A percentile compares a stretch with the other conserved stretches of the same genome.
These are phyloP conservation scores for Lichtheimia ramosa DNA, from an alignment of 371 early-diverging fungal species.

Conservation along the genomic window DNA sequence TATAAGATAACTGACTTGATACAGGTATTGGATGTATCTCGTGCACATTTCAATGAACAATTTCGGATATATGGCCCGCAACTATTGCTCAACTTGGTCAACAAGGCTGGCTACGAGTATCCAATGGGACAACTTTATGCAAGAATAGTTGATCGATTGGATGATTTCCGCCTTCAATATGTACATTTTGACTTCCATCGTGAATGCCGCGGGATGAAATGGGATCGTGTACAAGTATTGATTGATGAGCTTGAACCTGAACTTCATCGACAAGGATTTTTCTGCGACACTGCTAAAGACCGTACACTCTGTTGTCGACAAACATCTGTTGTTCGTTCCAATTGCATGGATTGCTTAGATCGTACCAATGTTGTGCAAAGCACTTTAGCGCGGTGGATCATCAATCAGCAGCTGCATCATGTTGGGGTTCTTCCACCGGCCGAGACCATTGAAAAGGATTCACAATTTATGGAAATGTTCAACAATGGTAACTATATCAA, in stretches of 20 bases:
- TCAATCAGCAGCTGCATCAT: conserved; percentile 67
- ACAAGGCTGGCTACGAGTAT: conserved; percentile 86
- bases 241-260: conserved; percentile 69
- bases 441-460: conserved; percentile 60
- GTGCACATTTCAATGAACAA: conserved; percentile 73
- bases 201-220: conserved; percentile 90
- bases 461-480: conserved; percentile 33
- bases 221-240: conserved; percentile 75
- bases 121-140: conserved; percentile 79
- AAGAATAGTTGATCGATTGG: conserved; percentile 31
- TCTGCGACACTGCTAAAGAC: neutral
- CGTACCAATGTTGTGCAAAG: conserved; percentile 99
- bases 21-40: conserved; percentile 40
- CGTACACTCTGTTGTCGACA: conserved; percentile 45
- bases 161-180: conserved; percentile 65
- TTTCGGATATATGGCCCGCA: conserved; percentile 72
- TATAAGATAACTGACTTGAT: neutral
- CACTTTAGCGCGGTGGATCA: conserved; percentile 70
- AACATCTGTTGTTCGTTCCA: conserved; percentile 88
- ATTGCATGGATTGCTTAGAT: conserved; percentile 99
- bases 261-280: conserved; percentile 65
- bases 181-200: conserved; percentile 96
- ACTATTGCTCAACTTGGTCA: conserved; percentile 87
- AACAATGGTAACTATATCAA: conserved; percentile 25
- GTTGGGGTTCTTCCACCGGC: conserved; percentile 58